A percentile compares a stretch with the other conserved stretches of the same genome.
Conservation (phyloP, 257 asterid genomes). For the Fraxinus cuspidata region DNA sequence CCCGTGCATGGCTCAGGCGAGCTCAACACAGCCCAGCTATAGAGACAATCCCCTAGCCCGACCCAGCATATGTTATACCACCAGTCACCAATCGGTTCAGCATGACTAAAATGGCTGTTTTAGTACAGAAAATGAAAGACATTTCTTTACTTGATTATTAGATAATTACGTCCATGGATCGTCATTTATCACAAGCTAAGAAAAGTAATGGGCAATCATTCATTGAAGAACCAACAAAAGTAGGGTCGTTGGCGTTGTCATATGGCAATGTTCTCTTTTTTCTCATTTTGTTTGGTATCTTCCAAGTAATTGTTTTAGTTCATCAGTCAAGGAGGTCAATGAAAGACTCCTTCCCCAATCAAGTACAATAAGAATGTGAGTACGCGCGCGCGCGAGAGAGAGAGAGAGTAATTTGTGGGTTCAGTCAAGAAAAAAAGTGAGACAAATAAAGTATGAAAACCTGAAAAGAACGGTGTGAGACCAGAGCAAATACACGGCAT, state of each 20-base stretch:
- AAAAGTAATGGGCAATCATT: conserved; percentile 22
- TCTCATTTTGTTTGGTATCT: conserved; percentile 2
- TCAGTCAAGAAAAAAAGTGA: too few species aligned
- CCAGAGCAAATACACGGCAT: neutral
- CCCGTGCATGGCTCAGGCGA: too few species aligned
- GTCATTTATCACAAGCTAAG: neutral
- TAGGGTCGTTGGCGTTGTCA: conserved; percentile 37
- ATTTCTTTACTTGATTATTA: neutral
- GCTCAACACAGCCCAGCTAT: neutral
- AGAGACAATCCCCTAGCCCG: neutral
- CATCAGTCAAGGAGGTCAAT: conserved; percentile 41
- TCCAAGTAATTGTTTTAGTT: conserved; percentile 31
- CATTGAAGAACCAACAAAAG: conserved; percentile 15
- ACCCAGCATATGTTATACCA: neutral
- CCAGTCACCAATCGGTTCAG: neutral
- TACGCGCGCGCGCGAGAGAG: neutral
- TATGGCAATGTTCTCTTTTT: conserved; percentile 40
- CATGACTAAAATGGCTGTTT: neutral
- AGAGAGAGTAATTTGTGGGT: neutral
- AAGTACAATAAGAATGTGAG: neutral
- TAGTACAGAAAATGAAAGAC: neutral
- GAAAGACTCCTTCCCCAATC: conserved; percentile 26
- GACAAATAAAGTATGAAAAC: too few species aligned
- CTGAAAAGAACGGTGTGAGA: neutral
- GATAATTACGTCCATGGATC: neutral